A percentile compares a stretch with the other conserved stretches of the same genome.
Evolutionary conservation across 2,329 filamentous ascomycete species (phyloP).

Genomic region (Mycosphaerella arachidis): DNA sequence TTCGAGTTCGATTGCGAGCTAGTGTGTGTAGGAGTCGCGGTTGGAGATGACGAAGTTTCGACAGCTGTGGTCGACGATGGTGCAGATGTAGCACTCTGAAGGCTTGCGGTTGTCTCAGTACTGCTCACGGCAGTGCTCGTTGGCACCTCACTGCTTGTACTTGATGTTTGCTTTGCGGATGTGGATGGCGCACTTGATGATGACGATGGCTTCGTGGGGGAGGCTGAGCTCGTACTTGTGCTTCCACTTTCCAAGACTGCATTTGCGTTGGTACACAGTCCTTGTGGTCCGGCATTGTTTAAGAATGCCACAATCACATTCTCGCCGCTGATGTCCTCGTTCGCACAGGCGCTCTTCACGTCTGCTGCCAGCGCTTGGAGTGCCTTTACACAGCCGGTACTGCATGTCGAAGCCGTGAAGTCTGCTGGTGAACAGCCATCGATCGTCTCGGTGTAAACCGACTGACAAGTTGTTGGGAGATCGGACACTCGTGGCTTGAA

Average conservation of each 20-base stretch:
- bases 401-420: constrained; percentile 41
- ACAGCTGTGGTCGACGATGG: constrained; percentile 16
- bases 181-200: constrained; percentile 1
- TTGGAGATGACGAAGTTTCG: constrained; percentile 19
- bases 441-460: constrained; percentile 40
- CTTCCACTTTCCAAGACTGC: constrained; percentile 14
- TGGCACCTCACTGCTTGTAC: neutral
- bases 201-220: constrained; percentile 7
- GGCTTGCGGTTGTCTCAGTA: constrained; percentile 15
- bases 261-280: constrained; percentile 37
- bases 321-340: constrained; percentile 34
- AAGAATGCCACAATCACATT: constrained; percentile 43
- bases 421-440: constrained; percentile 38
- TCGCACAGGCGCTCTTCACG: constrained; percentile 34
- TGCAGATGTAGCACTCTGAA: constrained; percentile 7
- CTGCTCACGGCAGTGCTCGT: constrained; percentile 13
- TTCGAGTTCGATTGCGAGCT: constrained; percentile 33
- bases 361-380: constrained; percentile 34
- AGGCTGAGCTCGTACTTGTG: constrained; percentile 3
- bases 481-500: constrained; percentile 41
- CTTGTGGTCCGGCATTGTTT: constrained; percentile 34
- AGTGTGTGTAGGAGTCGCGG: constrained; percentile 9
- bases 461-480: constrained; percentile 37
- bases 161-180: neutral
- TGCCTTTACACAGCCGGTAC: constrained; percentile 38